Evolutionary conservation across 345 rosid genomes (phyloP).

Genomic region (Aurinia saxatilis): DNA sequence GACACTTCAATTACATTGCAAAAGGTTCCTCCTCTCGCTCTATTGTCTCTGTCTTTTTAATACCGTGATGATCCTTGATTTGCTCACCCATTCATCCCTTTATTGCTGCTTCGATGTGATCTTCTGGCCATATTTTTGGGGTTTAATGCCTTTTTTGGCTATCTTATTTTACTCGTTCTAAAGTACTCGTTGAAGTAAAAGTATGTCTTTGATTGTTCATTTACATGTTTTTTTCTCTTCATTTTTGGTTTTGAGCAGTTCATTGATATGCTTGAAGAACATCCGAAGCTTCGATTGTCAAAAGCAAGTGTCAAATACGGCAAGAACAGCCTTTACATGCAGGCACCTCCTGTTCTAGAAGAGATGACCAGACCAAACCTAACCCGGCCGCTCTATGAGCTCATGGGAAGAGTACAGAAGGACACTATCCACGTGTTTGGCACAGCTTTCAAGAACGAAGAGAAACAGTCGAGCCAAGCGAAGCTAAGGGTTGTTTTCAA

Average conservation of each 20-base stretch:
- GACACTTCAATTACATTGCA: constrained; percentile 63
- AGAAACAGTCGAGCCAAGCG: constrained; percentile 47
- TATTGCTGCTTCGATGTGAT: not conserved
- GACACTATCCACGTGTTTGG: constrained; percentile 60
- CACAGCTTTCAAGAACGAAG: constrained; percentile 38
- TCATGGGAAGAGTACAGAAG: constrained; percentile 57
- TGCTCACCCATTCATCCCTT: not conserved
- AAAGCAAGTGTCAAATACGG: constrained; percentile 64
- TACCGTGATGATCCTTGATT: not conserved
- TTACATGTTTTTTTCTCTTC: not conserved
- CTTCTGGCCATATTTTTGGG: not conserved
- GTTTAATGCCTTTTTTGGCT: not conserved
- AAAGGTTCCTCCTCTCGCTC: constrained; percentile 47
- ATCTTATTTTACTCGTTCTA: not conserved
- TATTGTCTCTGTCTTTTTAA: not conserved
- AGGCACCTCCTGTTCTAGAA: constrained; percentile 89
- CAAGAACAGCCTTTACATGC: constrained; percentile 78
- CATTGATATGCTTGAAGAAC: constrained; percentile 68
- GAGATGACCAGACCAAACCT: constrained; percentile 81
- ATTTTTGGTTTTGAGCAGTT: constrained; percentile 36
- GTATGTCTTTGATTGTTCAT: not conserved
- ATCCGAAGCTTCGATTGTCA: constrained; percentile 61
- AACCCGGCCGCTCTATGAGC: constrained; percentile 49
- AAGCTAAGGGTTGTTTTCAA: constrained; percentile 65
- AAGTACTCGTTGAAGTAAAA: not conserved